phyloP scores from a whole-genome alignment of 352 stramenopile species.

The Vaucheria bursata region DNA sequence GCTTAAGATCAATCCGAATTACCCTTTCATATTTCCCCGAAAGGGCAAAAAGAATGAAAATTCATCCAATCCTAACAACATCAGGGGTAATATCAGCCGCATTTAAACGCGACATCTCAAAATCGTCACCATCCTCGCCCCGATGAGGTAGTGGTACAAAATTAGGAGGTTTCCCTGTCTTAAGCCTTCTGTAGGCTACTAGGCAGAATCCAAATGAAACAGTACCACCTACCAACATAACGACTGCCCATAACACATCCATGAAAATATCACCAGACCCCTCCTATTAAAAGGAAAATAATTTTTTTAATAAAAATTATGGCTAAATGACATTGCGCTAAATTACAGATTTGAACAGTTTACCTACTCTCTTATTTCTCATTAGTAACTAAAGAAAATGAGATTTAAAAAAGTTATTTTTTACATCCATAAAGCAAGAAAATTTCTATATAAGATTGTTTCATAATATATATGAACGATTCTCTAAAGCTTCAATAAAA shows the following conservation, averaged over 20 bases:
- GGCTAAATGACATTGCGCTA: not conserved
- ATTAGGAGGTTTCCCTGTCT: constrained; percentile 10
- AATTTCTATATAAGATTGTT: no score
- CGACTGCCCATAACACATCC: constrained; percentile 43
- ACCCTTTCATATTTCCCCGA: no score
- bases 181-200: constrained; percentile 38
- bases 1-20: no score
- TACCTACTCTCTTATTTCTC: constrained; percentile 1
- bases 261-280: constrained; percentile 35
- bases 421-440: no score
- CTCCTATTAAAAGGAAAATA: no score
- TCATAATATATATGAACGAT: no score
- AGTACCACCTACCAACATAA: constrained; percentile 24
- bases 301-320: not conserved
- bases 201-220: constrained; percentile 39
- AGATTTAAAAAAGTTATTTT: no score
- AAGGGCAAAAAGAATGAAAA: not conserved
- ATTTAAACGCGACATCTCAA: constrained; percentile 24
- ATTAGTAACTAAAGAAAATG: not conserved
- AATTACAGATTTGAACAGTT: not conserved
- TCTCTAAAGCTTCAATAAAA: no score
- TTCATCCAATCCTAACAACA: constrained; percentile 39
- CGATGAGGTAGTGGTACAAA: not conserved
- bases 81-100: constrained; percentile 19
- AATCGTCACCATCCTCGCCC: constrained; percentile 14